Evolutionary conservation across 768 basidiomycete genomes (phyloP).

Genomic region (Mycena capillaripes): DNA sequence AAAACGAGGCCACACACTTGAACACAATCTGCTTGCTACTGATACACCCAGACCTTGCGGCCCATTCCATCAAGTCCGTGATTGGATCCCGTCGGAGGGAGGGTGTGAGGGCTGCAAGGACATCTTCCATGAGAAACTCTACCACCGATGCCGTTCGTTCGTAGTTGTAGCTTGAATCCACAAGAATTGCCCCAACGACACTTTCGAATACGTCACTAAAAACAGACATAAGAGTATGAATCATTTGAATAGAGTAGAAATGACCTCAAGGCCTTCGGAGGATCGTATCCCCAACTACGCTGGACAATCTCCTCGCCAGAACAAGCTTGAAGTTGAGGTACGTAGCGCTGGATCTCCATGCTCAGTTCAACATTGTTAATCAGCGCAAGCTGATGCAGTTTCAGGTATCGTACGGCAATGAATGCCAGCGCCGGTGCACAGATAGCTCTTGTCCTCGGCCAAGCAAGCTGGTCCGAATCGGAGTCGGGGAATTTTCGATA

Average conservation of each 20-base stretch:
- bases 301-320: constrained; percentile 73
- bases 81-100: constrained; percentile 79
- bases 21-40: constrained; percentile 46
- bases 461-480: constrained; percentile 83
- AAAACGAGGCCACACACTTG: constrained; percentile 10
- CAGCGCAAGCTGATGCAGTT: constrained; percentile 78
- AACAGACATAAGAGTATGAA: not conserved
- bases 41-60: constrained; percentile 69
- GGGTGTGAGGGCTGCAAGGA: constrained; percentile 72
- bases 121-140: constrained; percentile 74
- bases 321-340: constrained; percentile 69
- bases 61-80: constrained; percentile 79
- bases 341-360: constrained; percentile 71
- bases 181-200: constrained; percentile 84
- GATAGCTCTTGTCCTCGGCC: constrained; percentile 77
- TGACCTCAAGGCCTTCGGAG: constrained; percentile 76
- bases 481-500: constrained; percentile 78
- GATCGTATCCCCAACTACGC: constrained; percentile 85
- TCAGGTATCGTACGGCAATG: constrained; percentile 74
- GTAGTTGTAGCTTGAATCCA: constrained; percentile 84
- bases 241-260: not conserved
- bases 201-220: constrained; percentile 91
- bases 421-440: constrained; percentile 82
- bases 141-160: constrained; percentile 75
- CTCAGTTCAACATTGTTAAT: constrained; percentile 79